Evolutionary conservation across 2,329 filamentous ascomycete species (phyloP).

Genomic region (Penicillium italicum): DNA sequence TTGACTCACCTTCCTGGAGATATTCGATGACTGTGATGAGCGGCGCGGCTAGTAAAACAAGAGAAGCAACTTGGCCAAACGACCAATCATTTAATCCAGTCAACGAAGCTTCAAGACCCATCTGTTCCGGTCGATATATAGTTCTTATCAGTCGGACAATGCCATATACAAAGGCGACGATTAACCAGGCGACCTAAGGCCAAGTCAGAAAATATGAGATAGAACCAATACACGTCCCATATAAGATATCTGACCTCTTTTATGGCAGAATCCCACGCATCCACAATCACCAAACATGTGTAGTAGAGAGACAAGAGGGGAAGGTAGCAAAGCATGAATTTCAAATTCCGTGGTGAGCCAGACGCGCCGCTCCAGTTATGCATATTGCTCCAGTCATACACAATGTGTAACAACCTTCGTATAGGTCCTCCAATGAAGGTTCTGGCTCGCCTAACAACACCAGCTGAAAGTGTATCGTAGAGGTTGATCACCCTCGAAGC

Average conservation of each 20-base stretch:
- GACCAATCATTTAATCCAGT: background rate
- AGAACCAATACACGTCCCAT: background rate
- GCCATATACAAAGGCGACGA: background rate
- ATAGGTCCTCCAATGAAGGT: background rate
- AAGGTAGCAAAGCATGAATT: background rate
- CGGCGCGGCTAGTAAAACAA: background rate
- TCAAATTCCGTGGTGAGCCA: background rate
- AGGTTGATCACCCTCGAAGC: background rate
- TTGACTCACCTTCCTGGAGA: background rate
- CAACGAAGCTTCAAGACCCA: background rate
- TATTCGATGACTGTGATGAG: background rate
- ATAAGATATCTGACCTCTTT: background rate
- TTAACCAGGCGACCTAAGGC: background rate
- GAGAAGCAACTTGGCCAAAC: background rate
- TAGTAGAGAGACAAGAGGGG: background rate
- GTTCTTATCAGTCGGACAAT: background rate
- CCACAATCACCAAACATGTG: background rate
- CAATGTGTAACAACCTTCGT: background rate
- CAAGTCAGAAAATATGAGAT: background rate
- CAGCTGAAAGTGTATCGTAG: background rate
- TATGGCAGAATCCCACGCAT: background rate
- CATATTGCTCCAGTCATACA: background rate
- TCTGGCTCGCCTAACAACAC: background rate
- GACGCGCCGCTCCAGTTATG: background rate
- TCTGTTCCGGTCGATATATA: background rate